Base-by-base conservation (phyloP, 352 stramenopile species). In the Phytophthora niederhauseri region DNA sequence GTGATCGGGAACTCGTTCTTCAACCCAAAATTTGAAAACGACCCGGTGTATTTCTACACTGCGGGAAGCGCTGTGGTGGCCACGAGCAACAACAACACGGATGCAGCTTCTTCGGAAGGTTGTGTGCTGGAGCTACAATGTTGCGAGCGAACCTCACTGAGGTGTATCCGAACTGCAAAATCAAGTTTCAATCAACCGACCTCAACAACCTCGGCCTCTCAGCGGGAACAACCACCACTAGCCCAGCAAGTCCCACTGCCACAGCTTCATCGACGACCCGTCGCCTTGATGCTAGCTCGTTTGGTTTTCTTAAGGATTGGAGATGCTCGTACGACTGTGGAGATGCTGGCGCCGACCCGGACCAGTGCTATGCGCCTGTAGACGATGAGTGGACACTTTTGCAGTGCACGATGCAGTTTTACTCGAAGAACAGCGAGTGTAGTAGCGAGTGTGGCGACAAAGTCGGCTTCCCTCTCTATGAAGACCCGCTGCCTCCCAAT, bases 381-480 rank as follows among this genome's bases (percentile, higher is more conserved):
- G 26, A n/a, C 20, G 49, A 41, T 12, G 11, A 19, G 22, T 51
- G 45, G 45, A 19, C 2, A 7, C 3, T 24, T 11, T 15, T 34
- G 2, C 49, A 56, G 19, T 56, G 22, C 22, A 56, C 19, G 9
- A 31, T 36, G 1, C 49, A 56, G 49, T 51, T 22, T 24, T 51
- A 51, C 45, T 1, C 45, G 3, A n/a, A 56, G 49, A 56, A 56
- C 17, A n/a, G 9, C 9, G 19, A 5, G 1, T 56, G 49, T 2
- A 56, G 4, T 12, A 56, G 7, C 17, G 49, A 56, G 14, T 56
- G 49, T 36, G 49, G 49, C 20, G 20, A 56, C 49, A 20, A 56
- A 34, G 49, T 31, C 49, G 49, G 49, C 9, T 56, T 38, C 22
- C 20, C 49, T 11, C 45, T 51, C 17, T 51, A 51, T 19, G 49